A percentile compares a stretch with the other conserved stretches of the same genome.
phyloP scores from a whole-genome alignment of 225 moss, liverwort and hornwort genomes.

The Asterella californica region DNA sequence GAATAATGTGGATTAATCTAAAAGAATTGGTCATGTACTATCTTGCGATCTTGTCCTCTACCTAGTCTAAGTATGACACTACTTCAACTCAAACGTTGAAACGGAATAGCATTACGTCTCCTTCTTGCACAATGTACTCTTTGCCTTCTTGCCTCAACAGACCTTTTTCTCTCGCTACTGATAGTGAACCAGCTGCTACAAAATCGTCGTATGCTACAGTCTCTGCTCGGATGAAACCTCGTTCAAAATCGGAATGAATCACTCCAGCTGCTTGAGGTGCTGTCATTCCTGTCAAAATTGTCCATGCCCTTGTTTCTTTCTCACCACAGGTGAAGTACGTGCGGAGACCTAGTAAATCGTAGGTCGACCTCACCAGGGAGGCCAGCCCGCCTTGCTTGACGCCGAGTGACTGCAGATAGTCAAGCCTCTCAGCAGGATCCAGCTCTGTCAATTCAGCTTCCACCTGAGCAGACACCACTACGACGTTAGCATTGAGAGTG shows the following conservation, averaged over 20 bases:
- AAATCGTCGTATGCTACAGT: slow-evolving; percentile 92
- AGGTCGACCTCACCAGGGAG: slow-evolving; percentile 82
- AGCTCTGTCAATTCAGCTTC: slow-evolving; percentile 97
- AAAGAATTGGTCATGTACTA: not conserved
- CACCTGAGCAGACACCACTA: slow-evolving; percentile 98
- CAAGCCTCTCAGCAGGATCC: slow-evolving; percentile 77
- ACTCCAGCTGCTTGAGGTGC: slow-evolving; percentile 97
- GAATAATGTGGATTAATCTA: not conserved
- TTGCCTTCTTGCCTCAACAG: slow-evolving; percentile 93
- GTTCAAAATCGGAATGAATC: slow-evolving; percentile 93
- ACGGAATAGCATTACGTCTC: slow-evolving; percentile 95
- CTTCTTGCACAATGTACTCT: slow-evolving; percentile 90
- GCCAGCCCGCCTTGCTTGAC: slow-evolving; percentile 88
- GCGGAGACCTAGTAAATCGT: slow-evolving; percentile 80
- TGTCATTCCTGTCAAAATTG: slow-evolving; percentile 85
- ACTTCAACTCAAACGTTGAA: slow-evolving; percentile 64
- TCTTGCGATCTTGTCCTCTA: not conserved
- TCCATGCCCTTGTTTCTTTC: slow-evolving; percentile 94
- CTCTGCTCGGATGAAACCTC: slow-evolving; percentile 94
- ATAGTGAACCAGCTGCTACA: slow-evolving; percentile 67
- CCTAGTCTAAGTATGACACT: not conserved
- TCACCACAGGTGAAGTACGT: slow-evolving; percentile 98
- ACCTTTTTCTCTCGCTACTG: slow-evolving; percentile 79
- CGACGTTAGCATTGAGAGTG: slow-evolving; percentile 71
- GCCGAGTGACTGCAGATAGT: slow-evolving; percentile 85